These are phyloP conservation scores for Ophiostoma sp. DNA, from an alignment of 2,329 filamentous ascomycete genomes.

Conservation along the genomic window DNA sequence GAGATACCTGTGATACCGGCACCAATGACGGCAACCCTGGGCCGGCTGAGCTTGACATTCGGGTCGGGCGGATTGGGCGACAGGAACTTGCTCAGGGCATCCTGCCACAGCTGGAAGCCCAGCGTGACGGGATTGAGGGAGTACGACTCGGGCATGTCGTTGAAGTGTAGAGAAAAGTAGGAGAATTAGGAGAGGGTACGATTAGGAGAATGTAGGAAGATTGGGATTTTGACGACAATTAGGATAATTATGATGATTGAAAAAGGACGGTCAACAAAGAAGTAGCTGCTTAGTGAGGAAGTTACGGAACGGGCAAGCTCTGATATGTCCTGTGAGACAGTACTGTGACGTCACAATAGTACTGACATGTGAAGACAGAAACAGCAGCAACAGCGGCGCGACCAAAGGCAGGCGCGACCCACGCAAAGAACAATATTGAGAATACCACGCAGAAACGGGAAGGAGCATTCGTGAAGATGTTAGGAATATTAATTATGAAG, in stretches of 20 bases:
- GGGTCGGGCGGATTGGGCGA: constrained; percentile 64
- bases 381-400: background rate
- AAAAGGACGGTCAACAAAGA: background rate
- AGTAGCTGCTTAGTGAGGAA: background rate
- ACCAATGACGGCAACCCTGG: constrained; percentile 64
- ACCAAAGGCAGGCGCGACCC: background rate
- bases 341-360: constrained; percentile 1
- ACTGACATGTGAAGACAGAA: background rate
- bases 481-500: background rate
- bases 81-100: constrained; percentile 57
- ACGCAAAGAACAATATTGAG: background rate
- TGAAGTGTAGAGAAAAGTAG: background rate
- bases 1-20: constrained; percentile 71
- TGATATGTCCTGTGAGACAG: background rate
- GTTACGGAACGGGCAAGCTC: background rate
- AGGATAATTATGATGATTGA: background rate
- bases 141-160: constrained; percentile 12
- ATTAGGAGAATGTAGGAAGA: background rate
- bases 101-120: constrained; percentile 61
- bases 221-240: background rate
- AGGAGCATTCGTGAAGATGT: background rate
- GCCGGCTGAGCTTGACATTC: constrained; percentile 50
- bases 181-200: background rate
- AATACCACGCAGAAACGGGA: background rate
- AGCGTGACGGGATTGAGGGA: constrained; percentile 50